Evolutionary conservation across 2,329 filamentous ascomycete species (phyloP).

Genomic region (Polytolypa hystricis): DNA sequence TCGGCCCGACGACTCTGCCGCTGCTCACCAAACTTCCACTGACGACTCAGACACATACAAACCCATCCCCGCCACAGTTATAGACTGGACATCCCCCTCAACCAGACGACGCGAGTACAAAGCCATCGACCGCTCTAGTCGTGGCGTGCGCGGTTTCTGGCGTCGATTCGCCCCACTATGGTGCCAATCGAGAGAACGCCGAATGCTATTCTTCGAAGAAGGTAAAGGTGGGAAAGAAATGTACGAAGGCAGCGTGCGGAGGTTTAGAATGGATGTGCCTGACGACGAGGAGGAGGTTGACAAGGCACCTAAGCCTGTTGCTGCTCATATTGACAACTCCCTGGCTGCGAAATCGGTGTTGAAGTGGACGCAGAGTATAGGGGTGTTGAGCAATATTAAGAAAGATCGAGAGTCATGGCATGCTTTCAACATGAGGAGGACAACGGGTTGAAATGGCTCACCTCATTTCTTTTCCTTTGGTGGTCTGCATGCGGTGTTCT

Average conservation of each 20-base stretch:
- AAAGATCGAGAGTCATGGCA: no score
- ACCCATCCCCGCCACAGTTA: constrained; percentile 28
- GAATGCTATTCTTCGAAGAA: constrained; percentile 33
- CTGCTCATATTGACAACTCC: no score
- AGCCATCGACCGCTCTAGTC: constrained; percentile 41
- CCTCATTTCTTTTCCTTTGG: no score
- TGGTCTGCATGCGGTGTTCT: no score
- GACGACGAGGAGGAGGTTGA: constrained; percentile 23
- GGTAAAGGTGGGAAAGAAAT: constrained; percentile 23
- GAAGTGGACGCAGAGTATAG: no score
- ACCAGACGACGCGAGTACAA: constrained; percentile 37
- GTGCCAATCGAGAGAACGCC: constrained; percentile 23
- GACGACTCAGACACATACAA: constrained; percentile 6
- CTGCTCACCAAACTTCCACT: not conserved
- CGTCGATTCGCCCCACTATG: constrained; percentile 31
- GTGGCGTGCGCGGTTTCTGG: constrained; percentile 33
- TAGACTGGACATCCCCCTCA: constrained; percentile 37
- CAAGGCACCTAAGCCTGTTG: no score
- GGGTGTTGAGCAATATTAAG: no score
- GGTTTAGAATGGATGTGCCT: constrained; percentile 34
- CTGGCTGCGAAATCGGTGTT: no score
- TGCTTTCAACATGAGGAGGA: no score
- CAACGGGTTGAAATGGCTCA: no score
- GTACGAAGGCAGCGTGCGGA: constrained; percentile 35
- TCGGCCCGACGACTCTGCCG: no score